Evolutionary conservation across 148 eudicot species (phyloP).

Genomic region (Diospyros lotus): DNA sequence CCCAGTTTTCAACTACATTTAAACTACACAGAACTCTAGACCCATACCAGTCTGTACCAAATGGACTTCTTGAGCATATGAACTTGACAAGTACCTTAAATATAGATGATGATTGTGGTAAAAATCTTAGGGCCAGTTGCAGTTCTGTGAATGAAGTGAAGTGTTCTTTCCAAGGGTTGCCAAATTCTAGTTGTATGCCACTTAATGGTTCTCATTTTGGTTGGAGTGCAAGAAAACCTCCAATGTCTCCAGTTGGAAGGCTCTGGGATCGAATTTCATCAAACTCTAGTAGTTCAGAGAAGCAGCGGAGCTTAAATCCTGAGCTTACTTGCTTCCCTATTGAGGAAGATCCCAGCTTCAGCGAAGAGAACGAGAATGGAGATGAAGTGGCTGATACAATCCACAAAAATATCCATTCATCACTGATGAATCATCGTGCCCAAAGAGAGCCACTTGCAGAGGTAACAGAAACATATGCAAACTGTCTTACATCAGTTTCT

Average conservation of each 20-base stretch:
- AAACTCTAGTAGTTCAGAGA: slow-evolving; percentile 58
- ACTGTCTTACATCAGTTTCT: slow-evolving; percentile 26
- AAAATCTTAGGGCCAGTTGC: slow-evolving; percentile 16
- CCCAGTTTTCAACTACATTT: slow-evolving; percentile 42
- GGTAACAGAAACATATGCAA: slow-evolving; percentile 22
- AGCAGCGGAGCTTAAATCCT: slow-evolving; percentile 52
- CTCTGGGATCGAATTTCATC: slow-evolving; percentile 46
- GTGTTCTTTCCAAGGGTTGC: slow-evolving; percentile 31
- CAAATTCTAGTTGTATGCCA: slow-evolving; percentile 42
- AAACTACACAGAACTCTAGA: slow-evolving; percentile 32
- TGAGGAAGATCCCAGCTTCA: slow-evolving; percentile 68
- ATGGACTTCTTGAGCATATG: slow-evolving; percentile 48
- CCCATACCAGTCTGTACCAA: slow-evolving; percentile 50
- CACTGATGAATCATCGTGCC: slow-evolving; percentile 16
- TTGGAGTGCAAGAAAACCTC: slow-evolving; percentile 36
- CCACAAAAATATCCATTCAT: slow-evolving; percentile 28
- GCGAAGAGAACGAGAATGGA: slow-evolving; percentile 53
- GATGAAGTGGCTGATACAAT: slow-evolving; percentile 31
- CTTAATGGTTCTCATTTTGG: slow-evolving; percentile 37
- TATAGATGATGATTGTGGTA: slow-evolving; percentile 22
- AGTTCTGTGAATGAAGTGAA: slow-evolving; percentile 19
- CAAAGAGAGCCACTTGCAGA: slow-evolving; percentile 46
- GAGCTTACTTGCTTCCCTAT: slow-evolving; percentile 83
- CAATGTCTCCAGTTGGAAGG: slow-evolving; percentile 57
- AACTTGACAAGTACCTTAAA: slow-evolving; percentile 28